Evolutionary conservation across 2,329 filamentous ascomycete species (phyloP).

Genomic region (Tolypocladium amazonense): DNA sequence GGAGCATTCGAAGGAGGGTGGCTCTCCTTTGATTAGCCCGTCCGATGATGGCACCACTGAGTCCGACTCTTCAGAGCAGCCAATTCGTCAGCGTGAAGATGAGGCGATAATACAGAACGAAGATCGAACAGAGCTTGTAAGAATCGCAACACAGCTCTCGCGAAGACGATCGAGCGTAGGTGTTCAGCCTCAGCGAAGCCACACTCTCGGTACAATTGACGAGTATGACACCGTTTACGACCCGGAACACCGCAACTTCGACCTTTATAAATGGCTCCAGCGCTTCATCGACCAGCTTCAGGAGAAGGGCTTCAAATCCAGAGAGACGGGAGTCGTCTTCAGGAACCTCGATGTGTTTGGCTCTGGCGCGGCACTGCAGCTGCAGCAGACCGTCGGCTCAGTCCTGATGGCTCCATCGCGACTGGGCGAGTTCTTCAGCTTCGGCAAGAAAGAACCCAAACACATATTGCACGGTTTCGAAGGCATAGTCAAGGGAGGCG

Average conservation of each 20-base stretch:
- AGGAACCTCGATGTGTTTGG: conserved; percentile 57
- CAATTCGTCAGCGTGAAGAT: conserved; percentile 1
- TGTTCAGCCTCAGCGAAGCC: conserved; percentile 4
- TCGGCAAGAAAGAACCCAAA: conserved; percentile 33
- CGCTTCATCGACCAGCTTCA: conserved; percentile 32
- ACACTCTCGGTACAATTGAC: conserved; percentile 10
- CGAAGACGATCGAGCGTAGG: conserved; percentile 18
- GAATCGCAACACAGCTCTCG: conserved; percentile 28
- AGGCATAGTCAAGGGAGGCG: conserved; percentile 51
- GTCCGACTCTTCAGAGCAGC: neutral
- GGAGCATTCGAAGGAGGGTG: neutral
- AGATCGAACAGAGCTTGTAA: conserved; percentile 25
- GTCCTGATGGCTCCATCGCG: conserved; percentile 47
- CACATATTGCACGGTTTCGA: conserved; percentile 55
- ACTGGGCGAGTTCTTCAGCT: conserved; percentile 42
- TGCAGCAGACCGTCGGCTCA: conserved; percentile 57
- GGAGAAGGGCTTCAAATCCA: conserved; percentile 42
- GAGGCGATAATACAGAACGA: conserved; percentile 17
- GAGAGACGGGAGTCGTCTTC: conserved; percentile 50
- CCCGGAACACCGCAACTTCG: conserved; percentile 26
- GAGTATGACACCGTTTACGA: conserved; percentile 23
- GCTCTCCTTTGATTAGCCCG: neutral
- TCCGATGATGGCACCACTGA: neutral
- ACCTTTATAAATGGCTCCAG: conserved; percentile 30
- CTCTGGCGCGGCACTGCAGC: conserved; percentile 53